phyloP scores from a whole-genome alignment of 2,329 filamentous ascomycete genomes.

The Epichloe scottii region DNA sequence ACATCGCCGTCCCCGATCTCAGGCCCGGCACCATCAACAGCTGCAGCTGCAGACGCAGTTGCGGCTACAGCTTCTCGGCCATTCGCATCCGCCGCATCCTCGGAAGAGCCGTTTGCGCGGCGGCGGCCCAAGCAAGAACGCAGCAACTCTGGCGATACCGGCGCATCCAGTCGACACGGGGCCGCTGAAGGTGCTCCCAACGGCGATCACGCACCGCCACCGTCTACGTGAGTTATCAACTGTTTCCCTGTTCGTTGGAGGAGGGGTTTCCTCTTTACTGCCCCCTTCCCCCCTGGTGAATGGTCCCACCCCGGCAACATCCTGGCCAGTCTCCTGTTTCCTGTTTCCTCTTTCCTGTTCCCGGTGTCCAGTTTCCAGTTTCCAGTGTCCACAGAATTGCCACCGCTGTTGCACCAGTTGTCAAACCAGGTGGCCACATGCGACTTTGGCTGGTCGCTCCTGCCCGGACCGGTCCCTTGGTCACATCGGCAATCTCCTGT shows the following conservation, averaged over 20 bases:
- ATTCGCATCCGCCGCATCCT: neutral
- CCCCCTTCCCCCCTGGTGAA: neutral
- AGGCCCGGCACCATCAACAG: neutral
- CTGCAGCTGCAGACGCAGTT: neutral
- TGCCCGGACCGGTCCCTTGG: neutral
- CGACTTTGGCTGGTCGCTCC: neutral
- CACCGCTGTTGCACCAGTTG: neutral
- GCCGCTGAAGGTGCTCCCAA: neutral
- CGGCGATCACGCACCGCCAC: neutral
- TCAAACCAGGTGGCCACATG: constrained; percentile 1
- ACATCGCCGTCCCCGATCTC: constrained; percentile 3
- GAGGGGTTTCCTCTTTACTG: neutral
- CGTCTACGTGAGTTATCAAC: constrained; percentile 4
- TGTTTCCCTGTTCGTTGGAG: neutral
- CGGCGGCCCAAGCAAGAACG: constrained; percentile 1
- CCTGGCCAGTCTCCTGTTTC: no score
- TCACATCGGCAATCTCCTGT: neutral
- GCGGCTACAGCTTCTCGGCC: neutral
- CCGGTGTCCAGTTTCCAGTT: no score
- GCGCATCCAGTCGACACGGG: neutral
- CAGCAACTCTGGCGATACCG: neutral
- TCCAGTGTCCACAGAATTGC: no score
- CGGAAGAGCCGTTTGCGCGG: constrained; percentile 1
- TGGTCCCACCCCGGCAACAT: no score
- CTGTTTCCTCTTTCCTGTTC: no score